Base-by-base conservation (phyloP, 768 basidiomycete species). In the Suillus bovinus region DNA sequence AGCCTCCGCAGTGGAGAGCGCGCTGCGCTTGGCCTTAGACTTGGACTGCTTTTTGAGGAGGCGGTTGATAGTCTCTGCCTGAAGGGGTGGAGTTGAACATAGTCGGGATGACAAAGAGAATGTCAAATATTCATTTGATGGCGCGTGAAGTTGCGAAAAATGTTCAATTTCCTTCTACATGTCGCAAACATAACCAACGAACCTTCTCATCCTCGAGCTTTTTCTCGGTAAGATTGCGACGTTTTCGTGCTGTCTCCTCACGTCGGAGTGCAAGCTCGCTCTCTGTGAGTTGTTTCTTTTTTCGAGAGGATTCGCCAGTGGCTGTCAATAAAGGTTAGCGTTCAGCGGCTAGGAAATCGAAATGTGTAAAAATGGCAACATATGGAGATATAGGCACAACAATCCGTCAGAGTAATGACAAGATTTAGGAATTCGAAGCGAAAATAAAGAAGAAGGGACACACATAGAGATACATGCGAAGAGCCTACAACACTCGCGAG, bases 61-160 rank as follows among this genome's bases (percentile, higher is more conserved):
- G 31, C 93, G 88, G 68, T 94, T 94, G 72, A 95, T 94, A 0
- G 93, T 94, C 69, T 94, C 93, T 27, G 86, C 86, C 90, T 93
- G 67, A 22, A 36, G 46, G 24, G 36, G 39, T 29, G 10, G 22
- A 17, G 17, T 61, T n/a, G 61, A 39, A 33, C 3, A 14, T 24
- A 5, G 3, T 20, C 58, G 27, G 53, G 54, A 24, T 59, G 53
- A 16, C 54, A 20, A 17, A 41, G 27, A 46, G 62, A 5, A 49
- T 42, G 29, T 58, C 52, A 24, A 44, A 50, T 31, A 20, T 56
- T n/a, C 47, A 16, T 13, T 7, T 39, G 46, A 27, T 52, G 39
- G 54, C 14, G 46, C 27, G 29, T 29, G 49, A 31, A 53, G 31
- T 53, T 14, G 13, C 13, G 11, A 31, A 52, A 31, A n/a, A n/a